phyloP scores from a whole-genome alignment of 1,139 yeast species.

The Lodderomyces parapsilosis region DNA sequence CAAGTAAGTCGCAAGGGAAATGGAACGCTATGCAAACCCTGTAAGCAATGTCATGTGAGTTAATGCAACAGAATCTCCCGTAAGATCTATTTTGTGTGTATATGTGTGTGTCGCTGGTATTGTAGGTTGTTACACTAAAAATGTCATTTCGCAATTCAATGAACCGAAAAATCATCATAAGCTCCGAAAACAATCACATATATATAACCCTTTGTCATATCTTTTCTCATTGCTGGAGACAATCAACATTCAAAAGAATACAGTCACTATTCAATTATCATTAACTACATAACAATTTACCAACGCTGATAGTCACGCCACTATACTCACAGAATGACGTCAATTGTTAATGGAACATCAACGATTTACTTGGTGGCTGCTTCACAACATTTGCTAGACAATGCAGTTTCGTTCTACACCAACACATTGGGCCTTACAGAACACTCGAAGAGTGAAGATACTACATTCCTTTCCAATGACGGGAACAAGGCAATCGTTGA shows the following conservation, averaged over 20 bases:
- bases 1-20: too few relatives aligned
- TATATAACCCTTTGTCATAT: not conserved
- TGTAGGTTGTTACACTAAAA: too few relatives aligned
- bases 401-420: conserved; percentile 48
- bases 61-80: too few relatives aligned
- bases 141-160: conserved; percentile 6
- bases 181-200: not conserved
- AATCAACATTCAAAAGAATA: not conserved
- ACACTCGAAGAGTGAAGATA: conserved; percentile 22
- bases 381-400: conserved; percentile 27
- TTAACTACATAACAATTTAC: too few relatives aligned
- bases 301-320: too few relatives aligned
- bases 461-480: conserved; percentile 31
- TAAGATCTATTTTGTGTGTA: not conserved
- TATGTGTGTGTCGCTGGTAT: not conserved
- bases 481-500: conserved; percentile 31
- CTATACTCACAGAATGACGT: conserved; percentile 11
- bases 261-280: too few relatives aligned
- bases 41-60: too few relatives aligned
- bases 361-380: conserved; percentile 46
- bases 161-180: conserved; percentile 4
- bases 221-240: not conserved
- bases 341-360: conserved; percentile 54
- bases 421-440: conserved; percentile 41
- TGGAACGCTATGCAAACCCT: too few relatives aligned